Evolutionary conservation across 2,329 filamentous ascomycete genomes (phyloP).

Genomic region (Calonectria fujianensis): DNA sequence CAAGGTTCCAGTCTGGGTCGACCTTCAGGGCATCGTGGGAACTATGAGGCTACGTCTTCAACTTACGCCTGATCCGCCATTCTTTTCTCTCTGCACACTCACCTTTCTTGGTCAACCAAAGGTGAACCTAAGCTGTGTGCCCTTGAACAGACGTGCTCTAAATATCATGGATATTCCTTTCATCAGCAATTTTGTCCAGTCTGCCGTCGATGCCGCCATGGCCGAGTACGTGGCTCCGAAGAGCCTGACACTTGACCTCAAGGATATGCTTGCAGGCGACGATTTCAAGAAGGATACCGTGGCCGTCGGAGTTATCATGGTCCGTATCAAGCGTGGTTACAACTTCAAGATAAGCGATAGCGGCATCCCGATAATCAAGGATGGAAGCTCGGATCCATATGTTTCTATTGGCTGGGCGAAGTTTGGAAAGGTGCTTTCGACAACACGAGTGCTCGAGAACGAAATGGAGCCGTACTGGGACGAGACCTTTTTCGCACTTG

Average conservation of each 20-base stretch:
- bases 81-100: slow-evolving; percentile 84
- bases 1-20: slow-evolving; percentile 81
- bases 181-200: slow-evolving; percentile 85
- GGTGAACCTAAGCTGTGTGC: slow-evolving; percentile 81
- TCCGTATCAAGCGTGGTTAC: slow-evolving; percentile 79
- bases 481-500: slow-evolving; percentile 81
- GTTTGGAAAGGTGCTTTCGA: slow-evolving; percentile 79
- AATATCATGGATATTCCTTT: slow-evolving; percentile 86
- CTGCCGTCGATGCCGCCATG: slow-evolving; percentile 82
- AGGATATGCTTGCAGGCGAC: slow-evolving; percentile 85
- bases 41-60: slow-evolving; percentile 82
- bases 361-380: slow-evolving; percentile 74
- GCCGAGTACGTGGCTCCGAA: slow-evolving; percentile 86
- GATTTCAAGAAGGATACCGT: slow-evolving; percentile 86
- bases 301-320: slow-evolving; percentile 78
- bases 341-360: slow-evolving; percentile 84
- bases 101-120: slow-evolving; percentile 86
- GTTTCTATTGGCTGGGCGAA: slow-evolving; percentile 86
- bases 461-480: slow-evolving; percentile 83
- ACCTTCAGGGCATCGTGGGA: slow-evolving; percentile 82
- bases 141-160: slow-evolving; percentile 79
- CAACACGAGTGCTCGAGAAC: slow-evolving; percentile 77
- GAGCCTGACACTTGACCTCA: slow-evolving; percentile 82
- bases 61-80: slow-evolving; percentile 84
- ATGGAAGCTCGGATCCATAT: slow-evolving; percentile 81